phyloP scores from a whole-genome alignment of 306 rosid genomes.

The Corylus avellana region DNA sequence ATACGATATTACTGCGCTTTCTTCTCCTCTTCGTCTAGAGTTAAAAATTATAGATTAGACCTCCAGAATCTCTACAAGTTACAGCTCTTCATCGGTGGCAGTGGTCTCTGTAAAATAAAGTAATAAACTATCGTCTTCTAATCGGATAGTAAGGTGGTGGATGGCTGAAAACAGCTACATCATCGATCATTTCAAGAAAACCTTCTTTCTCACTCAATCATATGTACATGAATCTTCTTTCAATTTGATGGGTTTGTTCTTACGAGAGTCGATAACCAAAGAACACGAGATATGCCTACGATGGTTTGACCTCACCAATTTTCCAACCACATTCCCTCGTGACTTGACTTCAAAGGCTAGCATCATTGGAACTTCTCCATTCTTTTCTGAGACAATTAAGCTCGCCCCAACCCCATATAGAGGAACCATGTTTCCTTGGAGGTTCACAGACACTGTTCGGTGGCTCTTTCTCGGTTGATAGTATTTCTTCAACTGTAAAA shows the following conservation, averaged over 20 bases:
- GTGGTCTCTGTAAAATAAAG: too few species aligned
- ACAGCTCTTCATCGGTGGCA: not conserved
- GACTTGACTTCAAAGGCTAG: slow-evolving; percentile 66
- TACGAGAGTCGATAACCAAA: slow-evolving; percentile 43
- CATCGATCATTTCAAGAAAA: not conserved
- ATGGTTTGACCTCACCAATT: slow-evolving; percentile 71
- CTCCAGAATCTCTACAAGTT: not conserved
- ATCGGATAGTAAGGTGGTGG: too few species aligned
- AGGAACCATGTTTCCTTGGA: slow-evolving; percentile 75
- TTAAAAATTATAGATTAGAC: too few species aligned
- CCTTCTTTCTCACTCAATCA: slow-evolving; percentile 27
- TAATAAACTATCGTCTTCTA: too few species aligned
- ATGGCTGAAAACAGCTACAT: too few species aligned
- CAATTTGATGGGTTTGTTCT: slow-evolving; percentile 50
- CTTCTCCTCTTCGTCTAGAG: not conserved
- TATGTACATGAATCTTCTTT: slow-evolving; percentile 53
- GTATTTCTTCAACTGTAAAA: slow-evolving; percentile 67
- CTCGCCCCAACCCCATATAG: slow-evolving; percentile 78
- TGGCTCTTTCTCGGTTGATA: slow-evolving; percentile 68
- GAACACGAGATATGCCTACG: slow-evolving; percentile 49
- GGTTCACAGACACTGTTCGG: slow-evolving; percentile 43
- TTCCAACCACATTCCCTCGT: slow-evolving; percentile 60
- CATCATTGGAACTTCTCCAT: slow-evolving; percentile 52
- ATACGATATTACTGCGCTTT: not conserved
- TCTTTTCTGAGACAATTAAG: slow-evolving; percentile 41